Conservation (phyloP, 257 asterid species). For the Gardenia jasminoides region DNA sequence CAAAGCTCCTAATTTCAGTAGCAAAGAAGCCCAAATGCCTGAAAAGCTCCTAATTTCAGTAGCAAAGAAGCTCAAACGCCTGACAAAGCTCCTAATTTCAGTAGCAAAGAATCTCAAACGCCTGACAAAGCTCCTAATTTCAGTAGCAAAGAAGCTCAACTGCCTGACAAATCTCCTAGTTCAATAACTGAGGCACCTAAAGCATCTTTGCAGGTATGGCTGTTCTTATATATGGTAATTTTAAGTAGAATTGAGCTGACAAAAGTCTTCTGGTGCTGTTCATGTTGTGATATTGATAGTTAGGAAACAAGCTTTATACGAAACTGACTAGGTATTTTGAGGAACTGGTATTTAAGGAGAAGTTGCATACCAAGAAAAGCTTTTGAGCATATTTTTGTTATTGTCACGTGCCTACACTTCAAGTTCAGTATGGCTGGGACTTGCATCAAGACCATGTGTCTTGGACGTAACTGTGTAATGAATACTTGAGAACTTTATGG, state of each 20-base stretch:
- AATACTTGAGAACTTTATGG: too few relatives aligned
- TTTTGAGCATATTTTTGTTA: neutral
- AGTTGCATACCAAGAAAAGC: neutral
- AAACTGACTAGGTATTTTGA: neutral
- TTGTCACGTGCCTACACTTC: neutral
- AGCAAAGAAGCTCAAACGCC: slow-evolving; percentile 44
- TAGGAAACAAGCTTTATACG: neutral
- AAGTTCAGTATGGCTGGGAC: neutral
- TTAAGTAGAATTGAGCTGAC: neutral
- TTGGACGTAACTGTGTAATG: neutral
- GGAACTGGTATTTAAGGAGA: slow-evolving; percentile 1
- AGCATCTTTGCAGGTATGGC: slow-evolving; percentile 11
- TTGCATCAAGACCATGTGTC: neutral
- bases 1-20: slow-evolving; percentile 15
- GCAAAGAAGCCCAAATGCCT: slow-evolving; percentile 39
- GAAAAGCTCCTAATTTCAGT: too few relatives aligned
- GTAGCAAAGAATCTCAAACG: neutral
- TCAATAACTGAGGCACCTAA: slow-evolving; percentile 13
- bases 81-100: slow-evolving; percentile 23
- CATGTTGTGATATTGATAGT: neutral
- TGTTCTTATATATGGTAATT: slow-evolving; percentile 2
- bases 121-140: too few relatives aligned
- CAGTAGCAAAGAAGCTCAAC: slow-evolving; percentile 40
- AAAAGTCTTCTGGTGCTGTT: too few relatives aligned
- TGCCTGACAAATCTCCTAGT: slow-evolving; percentile 33